Percentiles rank a stretch among this genome's conserved stretches.
phyloP scores from a whole-genome alignment of 2,329 filamentous ascomycete species.

The Ophiosphaerella korrae region DNA sequence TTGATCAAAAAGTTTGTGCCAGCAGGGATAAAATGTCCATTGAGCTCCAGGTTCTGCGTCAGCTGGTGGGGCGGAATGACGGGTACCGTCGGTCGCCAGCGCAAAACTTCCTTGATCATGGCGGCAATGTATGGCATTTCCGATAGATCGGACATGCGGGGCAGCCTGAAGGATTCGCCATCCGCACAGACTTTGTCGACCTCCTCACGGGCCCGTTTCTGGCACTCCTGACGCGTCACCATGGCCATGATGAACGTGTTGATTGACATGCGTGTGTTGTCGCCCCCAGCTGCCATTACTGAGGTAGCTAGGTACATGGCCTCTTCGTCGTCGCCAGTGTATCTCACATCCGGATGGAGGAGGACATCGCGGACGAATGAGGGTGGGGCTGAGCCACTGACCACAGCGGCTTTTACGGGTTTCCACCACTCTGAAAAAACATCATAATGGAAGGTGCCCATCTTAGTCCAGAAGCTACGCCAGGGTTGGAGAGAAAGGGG shows the following conservation, averaged over 20 bases:
- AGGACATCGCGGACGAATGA: constrained; percentile 46
- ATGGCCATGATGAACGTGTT: constrained; percentile 41
- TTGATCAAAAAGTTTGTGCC: constrained; percentile 43
- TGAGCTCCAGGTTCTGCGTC: constrained; percentile 32
- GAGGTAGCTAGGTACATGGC: constrained; percentile 50
- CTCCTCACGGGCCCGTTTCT: constrained; percentile 26
- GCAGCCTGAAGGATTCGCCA: constrained; percentile 20
- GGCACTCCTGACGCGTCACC: constrained; percentile 26
- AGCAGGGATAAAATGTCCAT: constrained; percentile 35
- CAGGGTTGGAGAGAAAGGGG: constrained; percentile 42
- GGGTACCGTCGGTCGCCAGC: constrained; percentile 37
- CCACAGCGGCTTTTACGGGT: constrained; percentile 31
- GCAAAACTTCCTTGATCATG: constrained; percentile 34
- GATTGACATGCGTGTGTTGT: constrained; percentile 50
- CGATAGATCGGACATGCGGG: constrained; percentile 25
- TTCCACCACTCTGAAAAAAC: constrained; percentile 46
- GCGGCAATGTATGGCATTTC: constrained; percentile 32
- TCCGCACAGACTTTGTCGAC: constrained; percentile 18
- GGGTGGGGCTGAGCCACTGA: constrained; percentile 37
- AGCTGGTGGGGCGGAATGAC: constrained; percentile 30
- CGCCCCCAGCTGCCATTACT: constrained; percentile 52
- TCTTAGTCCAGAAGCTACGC: constrained; percentile 40
- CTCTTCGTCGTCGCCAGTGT: constrained; percentile 41
- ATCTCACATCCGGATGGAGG: constrained; percentile 35
- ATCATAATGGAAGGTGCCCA: constrained; percentile 43